Evolutionary conservation across 2,329 filamentous ascomycete species (phyloP).

Genomic region (Ascochyta fabae): DNA sequence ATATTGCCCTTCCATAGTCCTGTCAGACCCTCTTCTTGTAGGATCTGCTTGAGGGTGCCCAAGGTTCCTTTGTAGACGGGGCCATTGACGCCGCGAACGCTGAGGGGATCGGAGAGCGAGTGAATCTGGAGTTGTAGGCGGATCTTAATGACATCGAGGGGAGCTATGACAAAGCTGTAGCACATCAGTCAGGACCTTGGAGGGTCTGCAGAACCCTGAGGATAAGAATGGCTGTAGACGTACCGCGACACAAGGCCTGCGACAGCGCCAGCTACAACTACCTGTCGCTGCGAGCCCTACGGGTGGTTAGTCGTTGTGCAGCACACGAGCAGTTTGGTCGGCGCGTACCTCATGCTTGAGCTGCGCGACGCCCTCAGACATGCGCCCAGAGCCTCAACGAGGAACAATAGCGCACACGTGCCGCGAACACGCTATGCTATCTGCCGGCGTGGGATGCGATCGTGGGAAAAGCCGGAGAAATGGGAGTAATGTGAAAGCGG

Average conservation of each 20-base stretch:
- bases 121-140: conserved; percentile 92
- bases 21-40: conserved; percentile 80
- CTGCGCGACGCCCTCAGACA: conserved; percentile 68
- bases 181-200: not conserved
- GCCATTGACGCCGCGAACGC: conserved; percentile 57
- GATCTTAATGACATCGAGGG: conserved; percentile 97
- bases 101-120: conserved; percentile 75
- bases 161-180: conserved; percentile 84
- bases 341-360: conserved; percentile 70
- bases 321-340: not conserved
- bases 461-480: conserved; percentile 25
- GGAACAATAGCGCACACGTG: conserved; percentile 26
- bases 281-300: conserved; percentile 70
- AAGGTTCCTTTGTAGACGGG: conserved; percentile 76
- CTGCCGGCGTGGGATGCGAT: conserved; percentile 22
- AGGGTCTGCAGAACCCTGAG: no score
- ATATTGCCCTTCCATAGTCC: conserved; percentile 97
- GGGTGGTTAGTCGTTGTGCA: conserved; percentile 19
- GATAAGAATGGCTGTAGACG: conserved; percentile 10
- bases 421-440: conserved; percentile 16
- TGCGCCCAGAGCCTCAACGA: conserved; percentile 57
- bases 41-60: conserved; percentile 76
- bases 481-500: conserved; percentile 5
- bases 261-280: conserved; percentile 69
- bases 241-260: conserved; percentile 90